A percentile compares a stretch with the other conserved stretches of the same genome.
These are phyloP conservation scores for Hymenoscyphus linearis DNA, from an alignment of 2,329 filamentous ascomycete genomes.

Conservation along the genomic window DNA sequence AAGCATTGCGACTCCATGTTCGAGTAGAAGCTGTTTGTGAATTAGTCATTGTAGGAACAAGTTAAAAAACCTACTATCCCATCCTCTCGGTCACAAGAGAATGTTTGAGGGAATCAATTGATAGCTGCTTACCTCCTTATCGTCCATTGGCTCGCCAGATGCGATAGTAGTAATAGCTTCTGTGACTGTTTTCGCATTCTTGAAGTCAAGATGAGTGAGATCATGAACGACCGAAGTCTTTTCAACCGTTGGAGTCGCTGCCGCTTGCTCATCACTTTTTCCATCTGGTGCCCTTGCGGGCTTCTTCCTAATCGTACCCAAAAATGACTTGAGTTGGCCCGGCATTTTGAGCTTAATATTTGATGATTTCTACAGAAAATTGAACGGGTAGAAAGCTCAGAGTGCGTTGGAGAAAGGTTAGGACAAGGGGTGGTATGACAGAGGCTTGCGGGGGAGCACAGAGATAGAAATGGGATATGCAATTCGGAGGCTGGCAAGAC, in stretches of 20 bases:
- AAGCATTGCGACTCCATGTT: conserved; percentile 48
- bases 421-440: not conserved
- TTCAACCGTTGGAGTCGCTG: conserved; percentile 27
- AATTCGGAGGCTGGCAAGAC: not conserved
- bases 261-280: conserved; percentile 36
- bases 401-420: not conserved
- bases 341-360: conserved; percentile 21
- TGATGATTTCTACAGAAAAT: not conserved
- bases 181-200: conserved; percentile 36
- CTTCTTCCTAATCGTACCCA: conserved; percentile 42
- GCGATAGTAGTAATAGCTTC: conserved; percentile 39
- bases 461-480: not conserved
- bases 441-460: not conserved
- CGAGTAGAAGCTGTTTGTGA: conserved; percentile 37
- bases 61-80: not conserved
- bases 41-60: not conserved
- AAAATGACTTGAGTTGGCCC: conserved; percentile 36
- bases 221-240: conserved; percentile 39
- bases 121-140: conserved; percentile 31
- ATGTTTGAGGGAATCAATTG: not conserved
- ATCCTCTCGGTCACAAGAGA: not conserved
- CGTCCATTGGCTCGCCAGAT: conserved; percentile 41
- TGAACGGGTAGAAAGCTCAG: not conserved
- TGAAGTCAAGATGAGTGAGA: conserved; percentile 35
- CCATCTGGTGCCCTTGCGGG: conserved; percentile 44